Percentiles rank a stretch among this genome's conserved stretches.
Conservation (phyloP, 1,284 basidiomycete species). For the Irpex sp. region DNA sequence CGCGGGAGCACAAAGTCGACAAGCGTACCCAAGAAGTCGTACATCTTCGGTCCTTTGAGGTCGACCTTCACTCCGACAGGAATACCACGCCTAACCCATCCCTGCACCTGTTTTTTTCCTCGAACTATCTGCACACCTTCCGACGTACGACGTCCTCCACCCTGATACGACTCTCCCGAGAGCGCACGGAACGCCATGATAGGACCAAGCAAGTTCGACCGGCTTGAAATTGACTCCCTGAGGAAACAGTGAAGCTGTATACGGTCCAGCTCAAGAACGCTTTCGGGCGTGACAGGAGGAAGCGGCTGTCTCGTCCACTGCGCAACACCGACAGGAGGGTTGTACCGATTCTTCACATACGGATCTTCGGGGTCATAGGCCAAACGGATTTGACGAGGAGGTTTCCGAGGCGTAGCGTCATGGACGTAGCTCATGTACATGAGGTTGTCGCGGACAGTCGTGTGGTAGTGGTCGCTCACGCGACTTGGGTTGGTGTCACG, state of each 20-base stretch:
- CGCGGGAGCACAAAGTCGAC: conserved; percentile 94
- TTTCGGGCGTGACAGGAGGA: conserved; percentile 59
- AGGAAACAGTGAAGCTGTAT: conserved; percentile 85
- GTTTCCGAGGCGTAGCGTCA: conserved; percentile 47
- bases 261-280: conserved; percentile 75
- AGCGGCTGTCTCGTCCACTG: conserved; percentile 64
- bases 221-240: conserved; percentile 75
- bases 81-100: conserved; percentile 83
- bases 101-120: conserved; percentile 78
- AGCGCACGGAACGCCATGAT: conserved; percentile 88
- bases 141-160: conserved; percentile 64
- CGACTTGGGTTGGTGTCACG: conserved; percentile 77
- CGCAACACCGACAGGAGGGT: conserved; percentile 72
- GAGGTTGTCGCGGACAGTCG: conserved; percentile 81
- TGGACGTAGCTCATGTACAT: conserved; percentile 97
- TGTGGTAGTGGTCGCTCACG: conserved; percentile 82
- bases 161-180: conserved; percentile 76
- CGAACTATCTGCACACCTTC: conserved; percentile 80
- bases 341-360: conserved; percentile 72
- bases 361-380: conserved; percentile 77
- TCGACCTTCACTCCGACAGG: conserved; percentile 90
- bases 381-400: conserved; percentile 57
- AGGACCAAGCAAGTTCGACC: conserved; percentile 76
- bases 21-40: conserved; percentile 87
- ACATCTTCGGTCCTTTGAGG: conserved; percentile 88